Percentiles rank a stretch among this genome's conserved stretches.
These are phyloP conservation scores for Solanum hybrid DNA, from an alignment of 305 asterid species.

Conservation along the genomic window DNA sequence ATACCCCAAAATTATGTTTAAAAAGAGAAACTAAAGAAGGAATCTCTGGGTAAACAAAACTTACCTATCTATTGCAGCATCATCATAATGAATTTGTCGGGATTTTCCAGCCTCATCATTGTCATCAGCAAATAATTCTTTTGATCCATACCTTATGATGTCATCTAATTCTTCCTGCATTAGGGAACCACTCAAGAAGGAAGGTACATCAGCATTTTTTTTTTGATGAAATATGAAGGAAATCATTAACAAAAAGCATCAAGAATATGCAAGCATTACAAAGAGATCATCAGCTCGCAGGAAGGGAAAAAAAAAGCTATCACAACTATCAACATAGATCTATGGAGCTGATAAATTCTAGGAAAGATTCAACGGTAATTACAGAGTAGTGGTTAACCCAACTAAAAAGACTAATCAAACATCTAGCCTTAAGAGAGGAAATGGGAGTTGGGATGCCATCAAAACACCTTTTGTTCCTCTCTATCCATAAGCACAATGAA, in stretches of 20 bases:
- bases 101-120: constrained; percentile 88
- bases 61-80: constrained; percentile 60
- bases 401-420: neutral
- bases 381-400: neutral
- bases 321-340: neutral
- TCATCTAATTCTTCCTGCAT: constrained; percentile 95
- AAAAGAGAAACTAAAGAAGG: constrained; percentile 5
- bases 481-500: neutral
- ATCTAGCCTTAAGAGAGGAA: neutral
- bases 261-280: neutral
- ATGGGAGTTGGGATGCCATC: neutral
- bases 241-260: neutral
- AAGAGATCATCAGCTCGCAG: neutral
- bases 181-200: neutral
- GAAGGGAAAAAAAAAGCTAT: neutral
- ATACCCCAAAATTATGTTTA: constrained; percentile 4
- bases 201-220: neutral
- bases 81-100: constrained; percentile 96
- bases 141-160: constrained; percentile 91
- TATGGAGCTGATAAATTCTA: neutral
- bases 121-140: constrained; percentile 93
- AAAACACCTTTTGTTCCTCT: neutral
- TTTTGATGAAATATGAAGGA: neutral
- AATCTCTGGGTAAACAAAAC: neutral
- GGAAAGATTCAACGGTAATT: neutral